Base-by-base conservation (phyloP, 768 basidiomycete genomes). In the Trichaptum fuscoviolaceum region DNA sequence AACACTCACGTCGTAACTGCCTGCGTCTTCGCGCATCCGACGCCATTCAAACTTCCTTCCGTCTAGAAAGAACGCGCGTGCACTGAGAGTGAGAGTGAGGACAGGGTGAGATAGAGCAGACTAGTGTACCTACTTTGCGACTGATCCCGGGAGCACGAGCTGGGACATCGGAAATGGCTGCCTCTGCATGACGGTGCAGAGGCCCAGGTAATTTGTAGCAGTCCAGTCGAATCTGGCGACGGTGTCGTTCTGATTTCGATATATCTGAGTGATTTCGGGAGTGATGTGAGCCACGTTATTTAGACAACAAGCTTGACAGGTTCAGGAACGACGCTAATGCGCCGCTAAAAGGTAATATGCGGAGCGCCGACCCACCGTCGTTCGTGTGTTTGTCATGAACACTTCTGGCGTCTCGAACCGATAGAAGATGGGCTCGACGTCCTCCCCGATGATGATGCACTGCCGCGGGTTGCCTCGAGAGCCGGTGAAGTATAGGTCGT, bases 21-120 rank as follows among this genome's bases (percentile, higher is more conserved):
- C 75, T 18, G 81, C 77, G 66, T 79, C 78, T 59, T 83, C 80
- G 59, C 74, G 74, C 69, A 79, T 77, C 69, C 83, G 81, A 69
- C 88, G 80, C 90, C 90, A 91, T 75, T 90, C 89, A 68, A 85
- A 89, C 63, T 77, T 80, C 70, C 77, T 79, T 59, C 85, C 86
- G 70, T 88, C 86, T 35, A 79, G 82, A 68, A 79, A 73, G 75
- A 91, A 90, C 63, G 80, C 78, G 66, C 90, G 85, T 57, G 85
- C 83, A 71, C 89, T 90, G 76, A 10, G 66, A 65, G 62, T 68
- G 67, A 69, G 67, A 27, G 66, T 64, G 65, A 23, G 70, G 35
- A 70, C 68, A 65, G 66, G 62, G 42, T 72, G 57, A 69, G 67
- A 66, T 57, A 62, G 23, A 64, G 8, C 59, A 60, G 64, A 67